These are phyloP conservation scores for Davidsoniella australis DNA, from an alignment of 2,329 filamentous ascomycete genomes.

Conservation along the genomic window DNA sequence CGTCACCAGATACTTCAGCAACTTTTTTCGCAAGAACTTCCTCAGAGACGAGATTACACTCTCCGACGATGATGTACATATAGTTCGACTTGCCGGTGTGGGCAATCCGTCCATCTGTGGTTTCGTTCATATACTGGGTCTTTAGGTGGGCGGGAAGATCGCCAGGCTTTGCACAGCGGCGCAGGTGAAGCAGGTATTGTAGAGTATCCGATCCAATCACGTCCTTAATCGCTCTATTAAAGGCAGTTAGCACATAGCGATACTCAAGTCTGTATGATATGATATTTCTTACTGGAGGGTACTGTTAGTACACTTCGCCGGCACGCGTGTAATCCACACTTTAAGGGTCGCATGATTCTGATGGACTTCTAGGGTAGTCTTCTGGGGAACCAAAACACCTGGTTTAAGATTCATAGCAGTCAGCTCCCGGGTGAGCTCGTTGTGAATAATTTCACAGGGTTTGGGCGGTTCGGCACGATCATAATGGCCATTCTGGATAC, in stretches of 20 bases:
- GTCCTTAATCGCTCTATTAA: conserved; percentile 11
- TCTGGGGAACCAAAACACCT: conserved; percentile 42
- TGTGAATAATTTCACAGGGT: conserved; percentile 17
- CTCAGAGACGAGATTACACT: conserved; percentile 23
- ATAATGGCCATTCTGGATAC: conserved; percentile 11
- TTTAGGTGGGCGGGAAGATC: conserved; percentile 52
- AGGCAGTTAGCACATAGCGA: neutral
- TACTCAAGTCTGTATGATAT: neutral
- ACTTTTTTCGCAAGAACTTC: conserved; percentile 22
- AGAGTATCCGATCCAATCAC: conserved; percentile 32
- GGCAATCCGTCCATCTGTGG: conserved; percentile 34
- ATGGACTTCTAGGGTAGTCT: conserved; percentile 45
- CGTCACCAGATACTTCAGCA: conserved; percentile 21
- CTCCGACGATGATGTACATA: conserved; percentile 41
- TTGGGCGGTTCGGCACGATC: conserved; percentile 12
- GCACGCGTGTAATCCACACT: conserved; percentile 55
- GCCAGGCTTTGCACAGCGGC: conserved; percentile 55
- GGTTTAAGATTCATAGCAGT: conserved; percentile 22
- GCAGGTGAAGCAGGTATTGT: conserved; percentile 53
- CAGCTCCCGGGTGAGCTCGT: conserved; percentile 23
- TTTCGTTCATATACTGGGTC: conserved; percentile 41
- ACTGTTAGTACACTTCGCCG: conserved; percentile 49
- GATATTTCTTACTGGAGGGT: conserved; percentile 10
- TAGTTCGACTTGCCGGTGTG: conserved; percentile 43
- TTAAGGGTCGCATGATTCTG: conserved; percentile 41